A percentile compares a stretch with the other conserved stretches of the same genome.
Evolutionary conservation across 1,284 basidiomycete species (phyloP).

Genomic region (Mycena citricolor): DNA sequence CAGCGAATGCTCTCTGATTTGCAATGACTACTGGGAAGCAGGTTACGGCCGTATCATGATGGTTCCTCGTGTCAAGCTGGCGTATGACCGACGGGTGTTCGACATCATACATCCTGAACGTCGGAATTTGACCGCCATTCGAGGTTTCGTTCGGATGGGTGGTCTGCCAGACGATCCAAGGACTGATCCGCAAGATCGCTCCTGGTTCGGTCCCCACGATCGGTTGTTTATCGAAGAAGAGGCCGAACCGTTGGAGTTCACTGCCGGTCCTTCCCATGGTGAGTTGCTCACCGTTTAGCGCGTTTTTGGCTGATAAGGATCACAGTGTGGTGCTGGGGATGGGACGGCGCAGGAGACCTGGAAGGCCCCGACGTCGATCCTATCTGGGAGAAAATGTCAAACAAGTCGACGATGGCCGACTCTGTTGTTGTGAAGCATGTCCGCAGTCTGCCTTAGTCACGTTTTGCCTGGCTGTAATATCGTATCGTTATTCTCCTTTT

Average conservation of each 20-base stretch:
- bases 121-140: constrained; percentile 89
- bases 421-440: constrained; percentile 77
- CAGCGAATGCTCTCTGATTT: constrained; percentile 90
- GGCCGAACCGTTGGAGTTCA: constrained; percentile 71
- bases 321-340: constrained; percentile 97
- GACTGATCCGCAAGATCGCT: constrained; percentile 91
- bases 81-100: constrained; percentile 91
- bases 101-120: constrained; percentile 89
- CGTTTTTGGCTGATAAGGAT: constrained; percentile 7
- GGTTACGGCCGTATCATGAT: constrained; percentile 95
- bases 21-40: constrained; percentile 92
- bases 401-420: constrained; percentile 58
- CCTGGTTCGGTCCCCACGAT: constrained; percentile 96
- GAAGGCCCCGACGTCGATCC: constrained; percentile 95
- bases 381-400: constrained; percentile 87
- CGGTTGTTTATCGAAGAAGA: constrained; percentile 89
- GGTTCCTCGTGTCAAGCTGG: constrained; percentile 93
- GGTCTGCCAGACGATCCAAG: constrained; percentile 92
- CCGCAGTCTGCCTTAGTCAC: constrained; percentile 41
- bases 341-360: constrained; percentile 95
- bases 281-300: constrained; percentile 33
- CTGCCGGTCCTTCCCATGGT: constrained; percentile 86
- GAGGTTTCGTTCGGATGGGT: constrained; percentile 87
- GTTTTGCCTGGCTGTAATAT: background rate
- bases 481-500: no score